Evolutionary conservation across 495 filamentous ascomycete genomes (phyloP).

Genomic region (Tuber umbilicatum): DNA sequence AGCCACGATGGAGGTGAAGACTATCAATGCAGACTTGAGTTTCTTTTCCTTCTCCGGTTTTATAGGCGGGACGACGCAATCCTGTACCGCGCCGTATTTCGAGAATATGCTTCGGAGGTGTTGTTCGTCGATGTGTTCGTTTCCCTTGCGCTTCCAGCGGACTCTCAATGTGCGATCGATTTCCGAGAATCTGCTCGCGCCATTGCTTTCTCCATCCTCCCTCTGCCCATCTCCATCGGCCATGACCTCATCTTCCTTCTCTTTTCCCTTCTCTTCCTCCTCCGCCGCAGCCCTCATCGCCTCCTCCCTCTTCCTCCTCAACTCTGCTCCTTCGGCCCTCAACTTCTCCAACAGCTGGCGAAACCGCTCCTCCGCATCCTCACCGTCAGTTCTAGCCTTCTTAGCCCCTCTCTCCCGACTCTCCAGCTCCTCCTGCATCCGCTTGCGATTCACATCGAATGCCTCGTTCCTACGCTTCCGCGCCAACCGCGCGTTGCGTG

Average conservation of each 20-base stretch:
- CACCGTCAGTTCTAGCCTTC: constrained; percentile 42
- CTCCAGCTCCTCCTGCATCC: constrained; percentile 73
- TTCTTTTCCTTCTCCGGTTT: constrained; percentile 28
- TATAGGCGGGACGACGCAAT: constrained; percentile 23
- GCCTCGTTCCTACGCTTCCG: constrained; percentile 58
- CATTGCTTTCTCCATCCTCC: background rate
- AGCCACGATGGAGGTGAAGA: constrained; percentile 36
- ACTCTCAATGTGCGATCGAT: constrained; percentile 35
- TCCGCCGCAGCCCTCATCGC: constrained; percentile 29
- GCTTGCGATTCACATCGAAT: constrained; percentile 59
- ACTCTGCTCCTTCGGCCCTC: constrained; percentile 45
- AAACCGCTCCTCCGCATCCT: constrained; percentile 51
- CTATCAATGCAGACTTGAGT: constrained; percentile 33
- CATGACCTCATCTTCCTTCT: background rate
- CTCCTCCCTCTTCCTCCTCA: constrained; percentile 38
- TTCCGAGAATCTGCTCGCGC: constrained; percentile 31
- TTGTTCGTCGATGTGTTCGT: constrained; percentile 9
- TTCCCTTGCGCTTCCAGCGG: constrained; percentile 23
- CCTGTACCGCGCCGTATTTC: constrained; percentile 32
- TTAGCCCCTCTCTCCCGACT: constrained; percentile 42
- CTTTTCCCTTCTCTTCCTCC: constrained; percentile 22
- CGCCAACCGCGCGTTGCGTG: constrained; percentile 56
- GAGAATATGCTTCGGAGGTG: constrained; percentile 16
- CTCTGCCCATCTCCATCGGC: background rate
- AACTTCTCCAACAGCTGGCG: constrained; percentile 41